Evolutionary conservation across 2,329 filamentous ascomycete species (phyloP), one percentile per base, ranked within the genome.

Genomic region (Alternaria sp.): DNA sequence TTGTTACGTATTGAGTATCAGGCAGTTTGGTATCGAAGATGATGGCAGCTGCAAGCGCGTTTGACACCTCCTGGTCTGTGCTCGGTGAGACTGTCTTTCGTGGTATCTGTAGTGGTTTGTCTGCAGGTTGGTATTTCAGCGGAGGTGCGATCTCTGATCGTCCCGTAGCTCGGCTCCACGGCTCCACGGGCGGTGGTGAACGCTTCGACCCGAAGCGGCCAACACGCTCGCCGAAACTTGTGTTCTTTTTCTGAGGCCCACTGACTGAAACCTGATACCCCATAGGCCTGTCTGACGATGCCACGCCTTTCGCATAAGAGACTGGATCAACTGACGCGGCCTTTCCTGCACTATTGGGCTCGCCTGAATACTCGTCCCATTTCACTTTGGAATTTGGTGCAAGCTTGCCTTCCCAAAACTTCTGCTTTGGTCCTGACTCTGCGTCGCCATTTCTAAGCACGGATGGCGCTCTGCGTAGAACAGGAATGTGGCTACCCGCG

Each of bases 81-180:
- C 57, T 70, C 46, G 55, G 68, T 59, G 67, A 65, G 55, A 69
- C 65, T 42, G 64, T 57, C 66, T 71, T 74, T 66, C 71, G 61
- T 69, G 66, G 66, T 56, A 90, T 80, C 61, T 79, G 84, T 42
- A 90, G 77, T n/a, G 88, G 86, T 58, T 84, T 79, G 14, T 84
- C 85, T 59, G 82, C 79, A 42, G 80, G 80, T 36, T 87, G 86
- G 72, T 92, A 89, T 70, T 82, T 84, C 38, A 92, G 84, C 4
- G 90, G 88, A 44, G 85, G 84, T 34, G 91, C 85, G 57, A 92
- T 82, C 36, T 86, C 82, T 42, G 84, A 84, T 65, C 91, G 86
- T 28, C 91, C 91, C 73, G 88, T 92, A 38, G 88, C 87, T 18
- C 91, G 91, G 69, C 88, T 89, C 91, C 91, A 93, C 58, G 88